Evolutionary conservation across 2,329 filamentous ascomycete species (phyloP), one percentile per base, ranked within the genome.

Genomic region (Alternaria viburni): DNA sequence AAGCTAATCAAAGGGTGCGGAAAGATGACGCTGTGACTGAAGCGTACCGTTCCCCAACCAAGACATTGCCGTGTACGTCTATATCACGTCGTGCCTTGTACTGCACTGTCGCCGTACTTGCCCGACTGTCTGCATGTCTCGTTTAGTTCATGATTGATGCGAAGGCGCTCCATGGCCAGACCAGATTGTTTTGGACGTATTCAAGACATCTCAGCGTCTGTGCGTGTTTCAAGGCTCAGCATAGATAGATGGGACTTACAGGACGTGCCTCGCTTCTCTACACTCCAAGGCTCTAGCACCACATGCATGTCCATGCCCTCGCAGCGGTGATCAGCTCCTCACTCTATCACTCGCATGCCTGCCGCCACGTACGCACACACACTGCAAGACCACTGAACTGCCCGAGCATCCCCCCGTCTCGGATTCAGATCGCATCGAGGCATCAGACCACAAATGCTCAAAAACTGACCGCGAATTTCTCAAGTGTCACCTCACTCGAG

Each of bases 341-440:
- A 49, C 47, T 26, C 10, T 26, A 60, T 59, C 61, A 50, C 61
- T 60, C 41, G 64, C 63, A 64, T 62, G 61, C 55, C 56, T 52
- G 64, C 61, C 52, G 51, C 44, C 58, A 66, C 64, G 61, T 67
- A 66, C 58, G 51, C 41, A 49, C 19, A 23, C 17, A 49, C 19
- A 23, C 17, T 45, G 44, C 55, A 36, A 21, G 19, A 15, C 44
- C 32, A 54, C 47, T 54, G 47, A 46, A 54, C 47, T 54, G 47
- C 28, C 59, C 59, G 54, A 59, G 56, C 60, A 62, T 55, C 32
- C 25, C 28, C 21, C 60, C 50, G 60, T 30, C 45, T 45, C 21
- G 36, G 23, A 54, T 26, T 36, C 15, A 30, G 23, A 32, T 43
- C 25, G 23, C 30, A 57, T 25, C 28, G 28, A 50, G 32, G 8